phyloP scores from a whole-genome alignment of 2,329 filamentous ascomycete genomes.

The Neopestalotiopsis rosae region DNA sequence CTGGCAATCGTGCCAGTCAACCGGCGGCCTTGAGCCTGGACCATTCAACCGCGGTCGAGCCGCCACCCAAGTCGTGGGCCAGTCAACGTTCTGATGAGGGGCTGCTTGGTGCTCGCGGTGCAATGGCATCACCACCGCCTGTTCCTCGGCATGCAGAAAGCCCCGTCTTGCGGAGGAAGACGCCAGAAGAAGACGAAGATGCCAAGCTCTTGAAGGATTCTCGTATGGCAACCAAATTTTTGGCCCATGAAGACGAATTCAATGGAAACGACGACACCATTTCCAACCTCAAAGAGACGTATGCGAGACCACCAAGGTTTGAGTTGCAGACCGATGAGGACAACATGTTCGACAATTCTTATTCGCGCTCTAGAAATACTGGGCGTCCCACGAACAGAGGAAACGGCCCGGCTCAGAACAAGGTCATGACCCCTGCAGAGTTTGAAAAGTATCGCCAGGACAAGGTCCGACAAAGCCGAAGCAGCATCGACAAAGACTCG shows the following conservation, averaged over 20 bases:
- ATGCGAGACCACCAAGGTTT: conserved; percentile 37
- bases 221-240: conserved; percentile 52
- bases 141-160: conserved; percentile 30
- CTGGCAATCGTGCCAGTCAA: conserved; percentile 49
- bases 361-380: conserved; percentile 21
- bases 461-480: conserved; percentile 65
- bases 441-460: conserved; percentile 83
- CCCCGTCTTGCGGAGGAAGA: conserved; percentile 24
- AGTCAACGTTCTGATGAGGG: conserved; percentile 58
- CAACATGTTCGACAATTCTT: conserved; percentile 59
- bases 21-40: conserved; percentile 56
- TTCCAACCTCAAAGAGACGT: conserved; percentile 36
- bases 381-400: conserved; percentile 34
- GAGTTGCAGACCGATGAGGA: conserved; percentile 51
- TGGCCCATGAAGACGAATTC: conserved; percentile 35
- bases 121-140: conserved; percentile 37
- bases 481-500: conserved; percentile 42
- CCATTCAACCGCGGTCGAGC: conserved; percentile 48
- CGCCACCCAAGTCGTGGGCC: conserved; percentile 55
- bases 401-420: conserved; percentile 58
- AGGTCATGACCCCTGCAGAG: conserved; percentile 89
- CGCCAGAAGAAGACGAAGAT: conserved; percentile 56
- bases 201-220: conserved; percentile 58
- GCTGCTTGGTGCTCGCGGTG: conserved; percentile 46
- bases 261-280: conserved; percentile 46